A percentile compares a stretch with the other conserved stretches of the same genome.
Conservation (phyloP, 306 rosid species). For the Pyrus bretschneideri region DNA sequence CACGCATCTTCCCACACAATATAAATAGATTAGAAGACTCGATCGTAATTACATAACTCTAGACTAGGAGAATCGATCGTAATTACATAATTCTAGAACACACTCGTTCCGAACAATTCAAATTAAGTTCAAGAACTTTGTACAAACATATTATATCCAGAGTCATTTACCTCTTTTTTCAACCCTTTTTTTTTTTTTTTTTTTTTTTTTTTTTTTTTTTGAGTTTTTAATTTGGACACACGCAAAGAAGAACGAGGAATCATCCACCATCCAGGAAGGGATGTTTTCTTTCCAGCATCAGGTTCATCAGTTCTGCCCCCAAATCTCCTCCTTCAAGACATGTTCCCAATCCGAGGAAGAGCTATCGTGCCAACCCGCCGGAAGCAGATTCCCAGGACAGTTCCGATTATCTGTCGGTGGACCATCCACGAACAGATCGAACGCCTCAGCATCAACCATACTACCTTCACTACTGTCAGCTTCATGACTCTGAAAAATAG, state of each 20-base stretch:
- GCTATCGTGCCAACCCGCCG: constrained; percentile 36
- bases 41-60: neutral
- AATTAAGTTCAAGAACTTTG: neutral
- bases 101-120: neutral
- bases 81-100: neutral
- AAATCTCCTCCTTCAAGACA: constrained; percentile 50
- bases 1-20: neutral
- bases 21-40: neutral
- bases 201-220: neutral
- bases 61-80: neutral
- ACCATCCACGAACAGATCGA: constrained; percentile 18
- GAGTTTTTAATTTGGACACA: neutral
- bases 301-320: constrained; percentile 24
- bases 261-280: neutral
- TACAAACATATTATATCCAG: constrained; percentile 9
- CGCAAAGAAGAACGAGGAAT: neutral
- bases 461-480: constrained; percentile 20
- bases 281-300: neutral
- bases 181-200: no score
- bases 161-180: neutral
- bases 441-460: constrained; percentile 20
- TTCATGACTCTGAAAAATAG: constrained; percentile 14
- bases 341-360: constrained; percentile 79
- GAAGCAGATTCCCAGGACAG: constrained; percentile 21
- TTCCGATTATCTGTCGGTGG: constrained; percentile 25